Conservation (phyloP, 495 filamentous ascomycete genomes). For the Xylaria curta region DNA sequence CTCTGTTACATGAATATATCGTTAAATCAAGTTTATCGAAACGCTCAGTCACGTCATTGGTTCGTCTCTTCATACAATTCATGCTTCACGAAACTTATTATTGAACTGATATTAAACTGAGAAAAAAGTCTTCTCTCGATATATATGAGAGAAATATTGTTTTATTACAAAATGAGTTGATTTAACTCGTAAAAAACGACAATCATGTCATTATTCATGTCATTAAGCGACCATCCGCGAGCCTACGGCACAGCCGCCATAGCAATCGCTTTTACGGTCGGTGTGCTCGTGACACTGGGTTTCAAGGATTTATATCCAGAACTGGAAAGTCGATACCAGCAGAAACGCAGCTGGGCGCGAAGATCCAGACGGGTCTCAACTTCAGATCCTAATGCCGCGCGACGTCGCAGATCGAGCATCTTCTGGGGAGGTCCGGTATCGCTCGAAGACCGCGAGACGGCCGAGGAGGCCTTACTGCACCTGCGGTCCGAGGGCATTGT, state of each 20-base stretch:
- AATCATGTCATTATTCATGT: constrained; percentile 60
- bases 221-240: constrained; percentile 60
- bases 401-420: constrained; percentile 42
- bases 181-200: background rate
- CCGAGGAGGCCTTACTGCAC: constrained; percentile 17
- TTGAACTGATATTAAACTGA: background rate
- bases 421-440: constrained; percentile 50
- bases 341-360: constrained; percentile 34
- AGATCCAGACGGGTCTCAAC: constrained; percentile 6
- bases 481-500: constrained; percentile 39
- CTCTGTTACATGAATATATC: background rate
- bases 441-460: constrained; percentile 59
- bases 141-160: background rate
- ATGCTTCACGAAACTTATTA: background rate
- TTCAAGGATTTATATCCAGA: constrained; percentile 79
- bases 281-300: constrained; percentile 72
- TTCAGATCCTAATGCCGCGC: constrained; percentile 3
- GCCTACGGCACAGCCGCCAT: constrained; percentile 64
- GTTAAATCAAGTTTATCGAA: background rate
- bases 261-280: constrained; percentile 74
- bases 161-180: constrained; percentile 7
- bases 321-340: constrained; percentile 66
- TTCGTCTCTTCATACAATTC: background rate
- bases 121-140: background rate
- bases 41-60: background rate